Evolutionary conservation across 352 stramenopile genomes (phyloP), one percentile per base, ranked within the genome.

Genomic region (Phytopythium cucurbitacearum): DNA sequence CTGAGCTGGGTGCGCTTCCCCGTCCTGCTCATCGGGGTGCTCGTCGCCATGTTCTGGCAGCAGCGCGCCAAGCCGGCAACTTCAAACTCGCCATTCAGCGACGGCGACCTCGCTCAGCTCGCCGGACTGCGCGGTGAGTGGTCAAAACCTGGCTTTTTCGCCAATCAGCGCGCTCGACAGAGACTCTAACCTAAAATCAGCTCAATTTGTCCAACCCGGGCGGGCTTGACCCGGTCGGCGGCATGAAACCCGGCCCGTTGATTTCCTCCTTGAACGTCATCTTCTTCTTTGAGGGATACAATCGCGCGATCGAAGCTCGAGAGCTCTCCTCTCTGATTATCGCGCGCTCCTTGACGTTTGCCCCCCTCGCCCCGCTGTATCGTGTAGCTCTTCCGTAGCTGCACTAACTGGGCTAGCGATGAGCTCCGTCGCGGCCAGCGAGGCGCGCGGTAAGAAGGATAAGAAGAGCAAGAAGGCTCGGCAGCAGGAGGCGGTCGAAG

Each of bases 21-120:
- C 4, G 56, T 44, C 33, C 65, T 73, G 60, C 68, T 73, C 50
- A 39, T 69, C 43, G 69, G 64, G 39, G 64, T 62, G 2, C 42
- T 73, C 37, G 60, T 51, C 21, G 65, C 65, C 5, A 67, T 73
- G 38, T 69, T 67, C 41, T 73, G 57, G 60, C 65, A 73, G 49
- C 57, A 64, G 64, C 47, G 47, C 47, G 47, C 35, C 1, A n/a
- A 37, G 32, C 13, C 12, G 8, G 28, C 44, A 39, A 7, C 15
- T 9, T 34, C 7, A 34, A 3, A 33, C 5, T 13, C 28, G 28
- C 16, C 16, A 35, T 4, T 28, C 21, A 28, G 21, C 21, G 7
- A 13, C 16, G 6, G 32, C 12, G 37, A 12, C 3, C 32, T 5
- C 16, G 32, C 28, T 4, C 9, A 37, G 44, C 44, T 28, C 32